These are phyloP conservation scores for Silene noctiflora DNA, from an alignment of 179 eudicot species.

Conservation along the genomic window DNA sequence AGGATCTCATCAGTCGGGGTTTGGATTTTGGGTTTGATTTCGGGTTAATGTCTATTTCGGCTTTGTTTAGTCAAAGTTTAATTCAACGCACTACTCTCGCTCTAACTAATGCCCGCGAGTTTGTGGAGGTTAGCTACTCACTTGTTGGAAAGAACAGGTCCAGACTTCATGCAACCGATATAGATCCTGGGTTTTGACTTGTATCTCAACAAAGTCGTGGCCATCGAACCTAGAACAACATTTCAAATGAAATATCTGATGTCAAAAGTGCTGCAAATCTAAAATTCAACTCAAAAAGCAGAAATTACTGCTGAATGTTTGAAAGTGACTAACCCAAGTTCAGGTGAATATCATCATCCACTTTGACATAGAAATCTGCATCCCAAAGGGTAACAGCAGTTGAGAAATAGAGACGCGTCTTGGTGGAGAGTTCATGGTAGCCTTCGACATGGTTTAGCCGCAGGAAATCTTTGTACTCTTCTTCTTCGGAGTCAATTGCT, in stretches of 20 bases:
- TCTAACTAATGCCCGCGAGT: not conserved
- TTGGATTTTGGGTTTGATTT: no score
- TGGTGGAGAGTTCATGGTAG: slow-evolving; percentile 83
- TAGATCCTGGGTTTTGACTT: slow-evolving; percentile 65
- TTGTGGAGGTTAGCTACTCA: slow-evolving; percentile 29
- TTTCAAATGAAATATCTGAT: not conserved
- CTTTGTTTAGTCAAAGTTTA: not conserved
- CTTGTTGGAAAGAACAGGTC: slow-evolving; percentile 79
- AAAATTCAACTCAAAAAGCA: not conserved
- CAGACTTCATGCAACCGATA: slow-evolving; percentile 97
- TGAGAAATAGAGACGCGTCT: slow-evolving; percentile 73
- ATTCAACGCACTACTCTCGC: not conserved
- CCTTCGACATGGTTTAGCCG: slow-evolving; percentile 77
- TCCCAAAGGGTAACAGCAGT: slow-evolving; percentile 67
- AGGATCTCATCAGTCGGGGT: no score
- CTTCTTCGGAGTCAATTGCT: slow-evolving; percentile 63
- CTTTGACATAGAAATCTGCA: slow-evolving; percentile 84
- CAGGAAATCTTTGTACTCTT: slow-evolving; percentile 60
- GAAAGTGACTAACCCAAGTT: slow-evolving; percentile 51
- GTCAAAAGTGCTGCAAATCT: not conserved
- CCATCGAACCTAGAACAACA: slow-evolving; percentile 47
- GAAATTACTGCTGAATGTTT: not conserved
- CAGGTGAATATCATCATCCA: slow-evolving; percentile 86
- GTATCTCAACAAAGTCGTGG: slow-evolving; percentile 50
- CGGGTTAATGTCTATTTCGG: no score